Conservation (phyloP, 1,139 yeast genomes). For the Suhomyces panamericanus region DNA sequence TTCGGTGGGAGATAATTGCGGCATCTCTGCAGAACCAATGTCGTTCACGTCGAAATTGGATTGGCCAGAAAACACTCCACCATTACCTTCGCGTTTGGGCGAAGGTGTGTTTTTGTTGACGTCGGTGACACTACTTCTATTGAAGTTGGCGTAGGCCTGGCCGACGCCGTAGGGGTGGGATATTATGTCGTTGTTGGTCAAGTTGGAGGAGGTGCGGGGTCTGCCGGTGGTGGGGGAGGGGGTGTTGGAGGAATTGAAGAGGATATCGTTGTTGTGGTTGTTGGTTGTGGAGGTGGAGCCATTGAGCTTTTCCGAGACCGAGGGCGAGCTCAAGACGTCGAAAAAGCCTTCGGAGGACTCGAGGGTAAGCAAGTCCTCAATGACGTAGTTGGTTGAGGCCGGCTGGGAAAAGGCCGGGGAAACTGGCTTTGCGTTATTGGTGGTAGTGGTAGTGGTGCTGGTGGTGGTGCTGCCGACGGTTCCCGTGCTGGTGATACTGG, state of each 20-base stretch:
- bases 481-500: slow-evolving; percentile 6
- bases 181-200: slow-evolving; percentile 6
- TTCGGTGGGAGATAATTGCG: slow-evolving; percentile 17
- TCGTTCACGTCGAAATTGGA: slow-evolving; percentile 9
- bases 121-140: slow-evolving; percentile 1
- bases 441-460: slow-evolving; percentile 1
- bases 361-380: slow-evolving; percentile 39
- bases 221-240: slow-evolving; percentile 11
- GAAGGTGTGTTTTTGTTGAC: slow-evolving; percentile 9
- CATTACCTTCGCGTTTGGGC: not conserved
- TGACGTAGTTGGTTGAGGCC: slow-evolving; percentile 18
- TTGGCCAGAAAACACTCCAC: not conserved
- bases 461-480: slow-evolving; percentile 3
- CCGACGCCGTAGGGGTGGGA: not conserved
- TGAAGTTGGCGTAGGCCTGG: not conserved
- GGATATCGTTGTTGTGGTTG: slow-evolving; percentile 4
- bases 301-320: slow-evolving; percentile 4
- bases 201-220: slow-evolving; percentile 7
- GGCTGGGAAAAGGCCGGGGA: slow-evolving; percentile 1
- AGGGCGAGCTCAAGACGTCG: slow-evolving; percentile 26
- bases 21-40: slow-evolving; percentile 9
- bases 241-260: slow-evolving; percentile 9
- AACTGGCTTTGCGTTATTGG: slow-evolving; percentile 1
- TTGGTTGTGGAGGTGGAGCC: slow-evolving; percentile 10
- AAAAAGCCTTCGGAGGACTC: slow-evolving; percentile 32